These are phyloP conservation scores for Boletus tylopilopsis DNA, from an alignment of 768 basidiomycete species.

Conservation along the genomic window DNA sequence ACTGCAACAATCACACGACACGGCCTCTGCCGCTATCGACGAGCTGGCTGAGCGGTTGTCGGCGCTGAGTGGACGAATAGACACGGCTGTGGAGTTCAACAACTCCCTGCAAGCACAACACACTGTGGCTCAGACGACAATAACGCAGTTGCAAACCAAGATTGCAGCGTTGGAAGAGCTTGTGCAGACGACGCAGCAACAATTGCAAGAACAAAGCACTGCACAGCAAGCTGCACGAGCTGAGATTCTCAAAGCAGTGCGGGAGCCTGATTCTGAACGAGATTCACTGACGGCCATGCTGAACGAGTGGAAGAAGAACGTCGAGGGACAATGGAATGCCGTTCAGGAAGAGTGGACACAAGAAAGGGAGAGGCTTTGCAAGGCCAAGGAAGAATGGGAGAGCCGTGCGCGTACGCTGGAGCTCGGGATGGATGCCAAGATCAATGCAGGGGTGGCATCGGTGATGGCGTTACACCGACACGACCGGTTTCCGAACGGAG, in stretches of 20 bases:
- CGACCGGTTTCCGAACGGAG: constrained; percentile 34
- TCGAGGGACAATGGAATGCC: constrained; percentile 75
- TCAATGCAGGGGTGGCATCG: constrained; percentile 31
- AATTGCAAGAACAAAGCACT: constrained; percentile 36
- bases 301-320: constrained; percentile 68
- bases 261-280: constrained; percentile 38
- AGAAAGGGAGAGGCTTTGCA: constrained; percentile 71
- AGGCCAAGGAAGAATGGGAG: constrained; percentile 84
- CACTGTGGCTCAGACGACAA: constrained; percentile 68
- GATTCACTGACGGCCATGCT: constrained; percentile 54
- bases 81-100: constrained; percentile 70
- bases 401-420: constrained; percentile 50
- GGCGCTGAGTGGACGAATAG: constrained; percentile 65
- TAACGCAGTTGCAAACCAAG: constrained; percentile 63
- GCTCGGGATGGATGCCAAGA: constrained; percentile 46
- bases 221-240: constrained; percentile 35
- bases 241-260: constrained; percentile 30
- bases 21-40: constrained; percentile 39
- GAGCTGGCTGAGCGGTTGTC: constrained; percentile 63
- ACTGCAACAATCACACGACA: constrained; percentile 17
- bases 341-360: constrained; percentile 81
- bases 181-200: constrained; percentile 47
- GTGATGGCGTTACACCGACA: constrained; percentile 35
- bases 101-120: constrained; percentile 76
- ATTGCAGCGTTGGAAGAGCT: constrained; percentile 64